phyloP scores from a whole-genome alignment of 345 rosid species.

The Crucihimalaya himalaica region DNA sequence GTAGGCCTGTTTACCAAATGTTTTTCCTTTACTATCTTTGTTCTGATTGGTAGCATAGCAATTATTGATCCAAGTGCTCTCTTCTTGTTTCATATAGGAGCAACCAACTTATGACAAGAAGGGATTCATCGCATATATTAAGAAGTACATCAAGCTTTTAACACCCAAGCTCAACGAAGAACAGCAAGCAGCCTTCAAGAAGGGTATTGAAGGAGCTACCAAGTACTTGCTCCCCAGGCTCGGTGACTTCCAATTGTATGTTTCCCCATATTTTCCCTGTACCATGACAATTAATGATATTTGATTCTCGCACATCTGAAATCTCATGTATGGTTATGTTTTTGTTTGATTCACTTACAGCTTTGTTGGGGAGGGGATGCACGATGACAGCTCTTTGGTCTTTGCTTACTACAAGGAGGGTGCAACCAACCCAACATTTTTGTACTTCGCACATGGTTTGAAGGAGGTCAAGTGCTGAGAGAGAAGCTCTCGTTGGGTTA shows the following conservation, averaged over 20 bases:
- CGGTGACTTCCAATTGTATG: slow-evolving; percentile 91
- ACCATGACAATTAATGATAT: not conserved
- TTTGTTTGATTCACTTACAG: slow-evolving; percentile 43
- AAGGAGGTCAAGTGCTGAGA: slow-evolving; percentile 92
- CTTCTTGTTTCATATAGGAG: slow-evolving; percentile 52
- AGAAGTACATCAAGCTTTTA: slow-evolving; percentile 77
- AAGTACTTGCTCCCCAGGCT: slow-evolving; percentile 84
- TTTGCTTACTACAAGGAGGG: slow-evolving; percentile 98
- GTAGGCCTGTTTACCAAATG: not conserved
- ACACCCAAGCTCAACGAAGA: slow-evolving; percentile 63
- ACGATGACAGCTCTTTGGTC: slow-evolving; percentile 68
- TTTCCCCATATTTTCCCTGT: not conserved
- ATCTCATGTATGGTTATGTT: not conserved
- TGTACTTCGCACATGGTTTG: slow-evolving; percentile 80
- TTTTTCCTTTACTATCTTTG: not conserved
- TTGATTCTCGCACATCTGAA: not conserved
- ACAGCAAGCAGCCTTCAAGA: slow-evolving; percentile 61
- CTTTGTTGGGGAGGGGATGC: slow-evolving; percentile 96
- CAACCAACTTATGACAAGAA: slow-evolving; percentile 95
- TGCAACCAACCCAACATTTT: slow-evolving; percentile 88
- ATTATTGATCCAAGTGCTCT: not conserved
- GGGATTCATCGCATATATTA: slow-evolving; percentile 63
- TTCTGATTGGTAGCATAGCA: not conserved
- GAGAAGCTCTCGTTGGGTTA: slow-evolving; percentile 23
- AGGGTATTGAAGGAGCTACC: slow-evolving; percentile 85